Evolutionary conservation across 495 filamentous ascomycete species (phyloP).

Genomic region (Aspergillus haitiensis): DNA sequence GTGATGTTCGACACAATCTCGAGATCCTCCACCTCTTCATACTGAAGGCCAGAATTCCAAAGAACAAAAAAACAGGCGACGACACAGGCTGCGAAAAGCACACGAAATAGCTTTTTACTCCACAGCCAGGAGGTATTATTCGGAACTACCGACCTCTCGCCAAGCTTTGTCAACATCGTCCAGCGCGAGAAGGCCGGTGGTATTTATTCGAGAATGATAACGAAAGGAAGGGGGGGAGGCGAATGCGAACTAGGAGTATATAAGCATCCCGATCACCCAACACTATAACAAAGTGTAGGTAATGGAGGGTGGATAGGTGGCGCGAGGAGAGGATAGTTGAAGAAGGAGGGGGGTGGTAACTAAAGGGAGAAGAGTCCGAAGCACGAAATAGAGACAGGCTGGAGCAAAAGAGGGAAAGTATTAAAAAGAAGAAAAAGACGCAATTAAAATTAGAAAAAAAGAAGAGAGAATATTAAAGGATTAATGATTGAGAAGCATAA

Average conservation of each 20-base stretch:
- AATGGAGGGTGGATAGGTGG: conserved; percentile 3
- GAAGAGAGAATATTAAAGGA: background rate
- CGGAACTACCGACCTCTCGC: conserved; percentile 26
- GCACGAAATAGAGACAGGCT: conserved; percentile 11
- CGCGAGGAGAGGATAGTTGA: conserved; percentile 7
- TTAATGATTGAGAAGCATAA: background rate
- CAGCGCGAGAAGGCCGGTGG: background rate
- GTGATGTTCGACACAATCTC: conserved; percentile 38
- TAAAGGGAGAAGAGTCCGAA: conserved; percentile 14
- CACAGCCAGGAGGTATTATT: conserved; percentile 38
- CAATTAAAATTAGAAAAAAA: background rate
- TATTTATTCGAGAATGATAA: conserved; percentile 1
- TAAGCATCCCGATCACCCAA: conserved; percentile 23
- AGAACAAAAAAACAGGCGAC: conserved; percentile 24
- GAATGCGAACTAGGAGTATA: conserved; percentile 23
- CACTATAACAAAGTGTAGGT: conserved; percentile 4
- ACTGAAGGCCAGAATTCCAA: conserved; percentile 33
- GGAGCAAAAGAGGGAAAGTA: conserved; percentile 9
- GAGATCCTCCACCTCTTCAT: conserved; percentile 15
- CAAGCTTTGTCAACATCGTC: conserved; percentile 32
- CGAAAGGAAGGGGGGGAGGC: conserved; percentile 9
- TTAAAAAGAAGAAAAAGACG: too few relatives aligned
- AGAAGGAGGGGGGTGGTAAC: background rate
- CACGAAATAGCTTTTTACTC: conserved; percentile 40
- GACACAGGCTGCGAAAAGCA: conserved; percentile 23